Evolutionary conservation across 2,329 filamentous ascomycete genomes (phyloP), one percentile per base, ranked within the genome.

Genomic region (Talaromyces sp.): DNA sequence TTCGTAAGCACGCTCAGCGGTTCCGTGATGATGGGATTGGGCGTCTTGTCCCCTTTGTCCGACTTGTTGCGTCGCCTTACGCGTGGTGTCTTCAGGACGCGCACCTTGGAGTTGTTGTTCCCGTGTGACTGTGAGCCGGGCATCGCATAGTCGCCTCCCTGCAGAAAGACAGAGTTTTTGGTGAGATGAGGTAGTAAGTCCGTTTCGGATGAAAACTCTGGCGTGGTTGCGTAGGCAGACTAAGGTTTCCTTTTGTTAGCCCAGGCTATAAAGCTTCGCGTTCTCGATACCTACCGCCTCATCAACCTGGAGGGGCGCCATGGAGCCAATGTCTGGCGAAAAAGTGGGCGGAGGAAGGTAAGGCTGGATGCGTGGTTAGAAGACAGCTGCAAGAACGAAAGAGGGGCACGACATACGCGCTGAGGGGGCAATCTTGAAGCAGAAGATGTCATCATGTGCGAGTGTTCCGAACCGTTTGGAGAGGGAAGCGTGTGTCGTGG

Each of bases 1-100:
- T 64, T 62, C 12, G 67, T 69, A 7, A 68, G 35, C 54, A 63
- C 38, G 55, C 66, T 69, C 27, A 69, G 52, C 1, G 67, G 67
- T 17, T 61, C 59, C 21, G 58, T 56, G n/a, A 69, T 62, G 9
- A 38, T 46, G 17, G 59, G 60, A 5, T 52, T 53, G n/a, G 55
- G 31, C 3, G 12, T 12, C 41, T 63, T 66, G 48, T 65, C 61
- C 26, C 12, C 17, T 35, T 64, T 65, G 24, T 55, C 29, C 11
- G 51, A 35, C 59, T 63, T 67, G 48, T 32, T 32, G 26, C 64
- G 66, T 53, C 63, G 64, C 54, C 65, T 59, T 26, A 65, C 52
- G 41, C 64, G 65, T 24, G 65, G 61, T 10, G 59, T n/a, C 54
- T 62, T 65, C 41, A 62, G 54, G 12, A 67, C 64, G 26, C 65